Conservation (phyloP, 1,139 yeast species). For the Yamadazyma atlantica region DNA sequence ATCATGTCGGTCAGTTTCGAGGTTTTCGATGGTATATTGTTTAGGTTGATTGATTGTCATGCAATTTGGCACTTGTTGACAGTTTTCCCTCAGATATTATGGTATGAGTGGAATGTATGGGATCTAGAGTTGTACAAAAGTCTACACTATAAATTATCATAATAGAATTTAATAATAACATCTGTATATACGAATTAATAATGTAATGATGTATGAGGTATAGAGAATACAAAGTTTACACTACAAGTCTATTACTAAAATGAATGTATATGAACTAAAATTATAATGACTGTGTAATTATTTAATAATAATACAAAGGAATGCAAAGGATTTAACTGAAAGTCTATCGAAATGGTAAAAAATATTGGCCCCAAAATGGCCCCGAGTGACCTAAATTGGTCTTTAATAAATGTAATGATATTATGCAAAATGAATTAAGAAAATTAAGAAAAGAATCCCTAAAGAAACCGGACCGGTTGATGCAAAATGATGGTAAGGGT, state of each 20-base stretch:
- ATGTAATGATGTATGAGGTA: no score
- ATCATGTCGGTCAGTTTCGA: slow-evolving; percentile 38
- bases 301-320: neutral
- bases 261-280: no score
- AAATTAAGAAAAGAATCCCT: neutral
- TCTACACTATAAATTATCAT: slow-evolving; percentile 2
- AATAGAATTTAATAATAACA: neutral
- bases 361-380: no score
- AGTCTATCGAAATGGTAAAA: neutral
- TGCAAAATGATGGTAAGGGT: neutral
- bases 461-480: neutral
- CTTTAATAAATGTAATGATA: neutral
- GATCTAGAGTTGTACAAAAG: slow-evolving; percentile 39
- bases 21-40: slow-evolving; percentile 34
- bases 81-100: slow-evolving; percentile 40
- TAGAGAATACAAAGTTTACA: no score
- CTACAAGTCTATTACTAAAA: slow-evolving; percentile 1
- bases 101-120: slow-evolving; percentile 56
- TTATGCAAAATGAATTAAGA: neutral
- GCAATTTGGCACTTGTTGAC: slow-evolving; percentile 47
- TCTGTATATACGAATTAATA: no score
- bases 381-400: no score
- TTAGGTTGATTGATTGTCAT: slow-evolving; percentile 40
- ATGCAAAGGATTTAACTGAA: neutral
- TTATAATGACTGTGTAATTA: neutral